A percentile compares a stretch with the other conserved stretches of the same genome.
phyloP scores from a whole-genome alignment of 164 flowering plant species.

The Sextonia rubra region DNA sequence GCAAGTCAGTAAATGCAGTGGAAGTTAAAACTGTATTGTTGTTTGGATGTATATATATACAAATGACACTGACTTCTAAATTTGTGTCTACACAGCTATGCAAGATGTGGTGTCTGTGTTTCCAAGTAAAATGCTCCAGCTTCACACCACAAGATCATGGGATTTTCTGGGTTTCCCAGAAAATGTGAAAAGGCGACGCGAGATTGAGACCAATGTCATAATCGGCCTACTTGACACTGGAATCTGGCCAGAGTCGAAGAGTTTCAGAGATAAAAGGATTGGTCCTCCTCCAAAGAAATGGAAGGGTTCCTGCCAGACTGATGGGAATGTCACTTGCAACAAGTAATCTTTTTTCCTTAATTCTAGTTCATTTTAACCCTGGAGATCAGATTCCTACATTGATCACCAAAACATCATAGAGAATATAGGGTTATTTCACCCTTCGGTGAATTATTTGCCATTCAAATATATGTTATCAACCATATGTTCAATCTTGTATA shows the following conservation, averaged over 20 bases:
- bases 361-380: too few species aligned
- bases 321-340: conserved; percentile 50
- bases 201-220: conserved; percentile 35
- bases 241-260: conserved; percentile 52
- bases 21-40: background rate
- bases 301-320: conserved; percentile 46
- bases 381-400: too few species aligned
- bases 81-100: conserved; percentile 21
- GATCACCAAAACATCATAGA: too few species aligned
- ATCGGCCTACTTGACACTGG: conserved; percentile 53
- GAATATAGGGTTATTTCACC: too few species aligned
- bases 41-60: background rate
- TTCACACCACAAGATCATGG: conserved; percentile 61
- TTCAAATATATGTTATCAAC: too few species aligned
- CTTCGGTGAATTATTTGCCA: too few species aligned
- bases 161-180: conserved; percentile 45
- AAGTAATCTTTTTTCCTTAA: conserved; percentile 26
- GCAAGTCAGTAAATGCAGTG: background rate
- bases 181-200: conserved; percentile 15
- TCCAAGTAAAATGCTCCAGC: conserved; percentile 24
- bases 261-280: conserved; percentile 42
- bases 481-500: too few species aligned
- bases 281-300: conserved; percentile 68
- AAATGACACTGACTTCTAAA: too few species aligned
- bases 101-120: conserved; percentile 49